Base-by-base conservation (phyloP, 2,329 filamentous ascomycete species). In the Thelonectria blattea region DNA sequence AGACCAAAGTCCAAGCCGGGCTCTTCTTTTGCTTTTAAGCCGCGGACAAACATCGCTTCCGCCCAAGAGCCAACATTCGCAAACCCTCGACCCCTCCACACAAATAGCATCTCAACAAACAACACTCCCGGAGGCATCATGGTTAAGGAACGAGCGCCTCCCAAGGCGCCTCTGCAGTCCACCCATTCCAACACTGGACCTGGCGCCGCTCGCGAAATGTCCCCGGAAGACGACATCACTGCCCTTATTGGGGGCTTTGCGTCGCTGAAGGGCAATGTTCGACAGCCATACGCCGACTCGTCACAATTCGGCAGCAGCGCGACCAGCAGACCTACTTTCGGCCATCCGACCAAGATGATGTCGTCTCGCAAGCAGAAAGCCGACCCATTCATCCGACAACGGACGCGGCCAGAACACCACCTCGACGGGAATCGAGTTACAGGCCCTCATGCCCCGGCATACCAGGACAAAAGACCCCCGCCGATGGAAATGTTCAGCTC, bases 321-420 rank as follows among this genome's bases (percentile, higher is more conserved):
- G 42, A 62, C 63, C 17, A 60, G 63, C 67, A 53, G 63, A 39
- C 71, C 75, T 53, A 70, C 72, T 17, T 75, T 77, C 65, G 74
- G 76, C 2, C 78, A 80, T 56, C 73, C 78, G 42, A 72, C 72
- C 50, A 79, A 79, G 69, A 76, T 81, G 67, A 72, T 79, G 69
- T 81, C 81, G 43, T 80, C 79, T 70, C 80, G 82, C 71, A 83
- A 85, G 69, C 81, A 84, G 69, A 83, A 83, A 72, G 83, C 84
- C 59, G 78, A 80, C 67, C 73, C 85, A 58, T 87, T 87, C 70
- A 80, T 84, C 53, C 80, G 82, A 64, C 81, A 81, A 48, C 83
- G 79, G 71, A 82, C 76, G 52, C 80, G 84, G 2, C 85, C 85
- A 1, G 85, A 88, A 69, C 83, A 85, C 65, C 85, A 88, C 69